Conservation (phyloP, 345 rosid genomes). For the Gossypium arboreum region DNA sequence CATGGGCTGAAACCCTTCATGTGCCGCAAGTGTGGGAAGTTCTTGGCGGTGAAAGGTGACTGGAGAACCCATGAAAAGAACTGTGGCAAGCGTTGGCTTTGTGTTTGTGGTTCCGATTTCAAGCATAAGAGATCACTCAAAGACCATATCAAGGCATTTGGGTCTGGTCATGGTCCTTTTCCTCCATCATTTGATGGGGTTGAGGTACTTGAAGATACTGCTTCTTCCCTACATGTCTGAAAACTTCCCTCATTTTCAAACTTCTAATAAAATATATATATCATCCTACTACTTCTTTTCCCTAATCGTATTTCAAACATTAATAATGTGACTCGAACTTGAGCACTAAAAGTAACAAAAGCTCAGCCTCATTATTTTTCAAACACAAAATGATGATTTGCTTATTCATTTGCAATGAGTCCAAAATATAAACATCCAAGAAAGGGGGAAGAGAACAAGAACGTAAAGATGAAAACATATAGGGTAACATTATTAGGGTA, state of each 20-base stretch:
- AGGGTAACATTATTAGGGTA: constrained; percentile 14
- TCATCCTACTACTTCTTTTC: not conserved
- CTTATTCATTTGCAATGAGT: not conserved
- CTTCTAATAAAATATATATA: not conserved
- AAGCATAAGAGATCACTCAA: constrained; percentile 92
- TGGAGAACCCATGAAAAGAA: constrained; percentile 92
- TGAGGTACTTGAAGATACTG: constrained; percentile 24
- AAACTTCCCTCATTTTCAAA: not conserved
- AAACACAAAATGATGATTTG: not conserved
- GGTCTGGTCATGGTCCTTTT: constrained; percentile 63
- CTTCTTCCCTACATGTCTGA: constrained; percentile 24
- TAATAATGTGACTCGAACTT: too few relatives aligned
- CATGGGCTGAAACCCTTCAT: constrained; percentile 63
- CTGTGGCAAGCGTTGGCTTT: constrained; percentile 92
- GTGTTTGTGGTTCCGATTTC: constrained; percentile 81
- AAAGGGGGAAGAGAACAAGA: constrained; percentile 5
- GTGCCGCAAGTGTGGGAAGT: constrained; percentile 79
- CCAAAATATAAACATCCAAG: constrained; percentile 15
- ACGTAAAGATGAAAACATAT: not conserved
- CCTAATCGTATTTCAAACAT: not conserved
- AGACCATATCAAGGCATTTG: constrained; percentile 75
- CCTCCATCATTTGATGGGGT: constrained; percentile 32
- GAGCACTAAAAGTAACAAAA: too few relatives aligned
- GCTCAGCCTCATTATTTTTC: not conserved
- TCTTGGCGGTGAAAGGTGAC: constrained; percentile 80